Evolutionary conservation across 306 rosid species (phyloP).

Genomic region (Arachis hypogaea): DNA sequence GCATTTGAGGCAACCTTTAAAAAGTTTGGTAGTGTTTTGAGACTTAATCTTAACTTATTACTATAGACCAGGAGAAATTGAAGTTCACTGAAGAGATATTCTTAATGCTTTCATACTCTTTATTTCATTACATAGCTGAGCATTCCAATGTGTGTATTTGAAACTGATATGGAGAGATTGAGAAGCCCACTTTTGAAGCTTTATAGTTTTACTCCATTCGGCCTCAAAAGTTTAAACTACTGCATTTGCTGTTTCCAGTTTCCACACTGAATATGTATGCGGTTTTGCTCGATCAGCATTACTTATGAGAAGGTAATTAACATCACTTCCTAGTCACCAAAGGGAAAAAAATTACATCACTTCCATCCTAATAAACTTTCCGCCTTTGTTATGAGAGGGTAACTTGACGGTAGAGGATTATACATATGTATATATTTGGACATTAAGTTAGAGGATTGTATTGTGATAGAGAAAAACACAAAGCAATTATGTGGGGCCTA

Average conservation of each 20-base stretch:
- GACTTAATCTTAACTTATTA: constrained; percentile 33
- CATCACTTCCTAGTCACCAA: too few relatives aligned
- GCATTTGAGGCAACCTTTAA: constrained; percentile 39
- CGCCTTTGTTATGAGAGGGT: neutral
- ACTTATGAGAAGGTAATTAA: neutral
- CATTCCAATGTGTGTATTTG: neutral
- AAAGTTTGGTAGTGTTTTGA: constrained; percentile 31
- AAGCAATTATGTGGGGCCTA: neutral
- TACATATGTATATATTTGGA: too few relatives aligned
- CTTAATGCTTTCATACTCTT: constrained; percentile 25
- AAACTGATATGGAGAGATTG: neutral
- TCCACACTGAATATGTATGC: neutral
- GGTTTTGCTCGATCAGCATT: neutral
- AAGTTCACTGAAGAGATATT: constrained; percentile 31
- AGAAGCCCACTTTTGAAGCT: neutral
- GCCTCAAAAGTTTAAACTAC: neutral
- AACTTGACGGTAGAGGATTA: neutral
- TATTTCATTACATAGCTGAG: constrained; percentile 14
- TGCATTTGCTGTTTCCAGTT: neutral
- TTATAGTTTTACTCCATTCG: neutral
- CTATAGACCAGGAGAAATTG: constrained; percentile 34
- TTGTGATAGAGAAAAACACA: neutral
- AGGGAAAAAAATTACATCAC: too few relatives aligned
- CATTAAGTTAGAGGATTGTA: too few relatives aligned
- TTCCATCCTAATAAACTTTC: too few relatives aligned